Evolutionary conservation across 495 filamentous ascomycete genomes (phyloP), one percentile per base, ranked within the genome.

Genomic region (Stereocaulon alpinum): DNA sequence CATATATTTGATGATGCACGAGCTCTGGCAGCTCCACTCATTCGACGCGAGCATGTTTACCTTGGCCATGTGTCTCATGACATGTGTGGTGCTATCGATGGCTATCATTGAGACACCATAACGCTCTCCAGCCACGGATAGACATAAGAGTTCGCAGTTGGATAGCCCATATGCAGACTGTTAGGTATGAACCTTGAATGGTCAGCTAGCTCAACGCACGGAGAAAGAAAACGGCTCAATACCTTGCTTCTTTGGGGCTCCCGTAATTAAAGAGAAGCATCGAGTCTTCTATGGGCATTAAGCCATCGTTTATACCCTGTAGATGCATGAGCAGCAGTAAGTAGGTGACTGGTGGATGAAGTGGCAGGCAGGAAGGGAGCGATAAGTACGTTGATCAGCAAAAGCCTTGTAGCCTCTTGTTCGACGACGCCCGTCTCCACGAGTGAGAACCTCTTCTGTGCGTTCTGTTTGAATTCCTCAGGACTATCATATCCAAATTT

Each of bases 241-340:
- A 74, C 69, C 83, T 72, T 49, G 77, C 85, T 69, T 90, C 87
- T 74, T 90, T 91, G 34, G 84, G 82, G 58, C 77, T 76, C 17
- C 86, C 86, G 61, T 89, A 80, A 67, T 86, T 83, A 58, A 88
- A 78, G n/a, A 82, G 72, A 63, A 82, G 72, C 68, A 80, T 81
- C 62, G 77, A 89, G 69, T 91, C 86, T 63, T 90, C 86, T 59
- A 91, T 86, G 0, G 87, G 87, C 72, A 88, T 87, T 45, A 90
- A 75, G 7, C 85, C 86, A 63, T 89, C 86, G 40, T 80, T 74
- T 12, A 79, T 79, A 17, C 86, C 86, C 80, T 86, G 15, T 14
- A 9, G 71, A 24, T 24, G 24, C 24, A 24, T 24, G 1, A 24
- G 3, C 24, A 24, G 24, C 24, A 24, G 85, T 89, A 4, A 90